Base-by-base conservation (phyloP, 371 early-diverging fungal species). In the Lichtheimia ramosa region DNA sequence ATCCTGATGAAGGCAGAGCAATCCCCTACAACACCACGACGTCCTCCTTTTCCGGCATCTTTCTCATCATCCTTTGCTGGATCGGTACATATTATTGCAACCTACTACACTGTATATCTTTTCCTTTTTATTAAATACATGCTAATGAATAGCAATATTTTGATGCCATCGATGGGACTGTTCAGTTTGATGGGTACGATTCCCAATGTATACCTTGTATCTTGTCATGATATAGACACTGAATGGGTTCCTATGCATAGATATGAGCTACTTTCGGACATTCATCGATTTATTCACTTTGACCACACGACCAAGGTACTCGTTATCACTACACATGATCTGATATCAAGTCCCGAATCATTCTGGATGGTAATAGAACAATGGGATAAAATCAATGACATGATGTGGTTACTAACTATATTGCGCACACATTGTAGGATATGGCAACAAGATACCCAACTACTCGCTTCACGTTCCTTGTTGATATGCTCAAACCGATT, bases 231-330 rank as follows among this genome's bases (percentile, higher is more conserved):
- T n/a, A n/a, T n/a, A n/a, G n/a, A n/a, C n/a, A n/a, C n/a, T n/a
- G n/a, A n/a, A n/a, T n/a, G n/a, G n/a, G n/a, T n/a, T n/a, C n/a
- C n/a, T n/a, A n/a, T n/a, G n/a, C n/a, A n/a, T 25, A 58, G 59
- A 10, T 58, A 58, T 24, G 51, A 58, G 13, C 41, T 58, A 15
- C 41, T 58, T 5, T 41, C 59, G 15, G 59, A 58, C 34, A 42
- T 51, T 12, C 59, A 58, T 42, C 50, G 48, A n/a, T 58, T 58
- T 49, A 51, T 58, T 15, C 59, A 40, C 6, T 58, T 58, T 28
- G 59, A 58, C 41, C 34, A 34, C 34, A 34, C 51, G 15, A 51
- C 59, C 16, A 58, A 41, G n/a, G 27, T 58, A 8, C 39, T 58
- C 6, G 23, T 58, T 21, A 25, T 56, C 18, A 56, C 25, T 13